Evolutionary conservation across 805 yeast genomes (phyloP), one percentile per base, ranked within the genome.

Genomic region (Wickerhamomyces sydowiorum): DNA sequence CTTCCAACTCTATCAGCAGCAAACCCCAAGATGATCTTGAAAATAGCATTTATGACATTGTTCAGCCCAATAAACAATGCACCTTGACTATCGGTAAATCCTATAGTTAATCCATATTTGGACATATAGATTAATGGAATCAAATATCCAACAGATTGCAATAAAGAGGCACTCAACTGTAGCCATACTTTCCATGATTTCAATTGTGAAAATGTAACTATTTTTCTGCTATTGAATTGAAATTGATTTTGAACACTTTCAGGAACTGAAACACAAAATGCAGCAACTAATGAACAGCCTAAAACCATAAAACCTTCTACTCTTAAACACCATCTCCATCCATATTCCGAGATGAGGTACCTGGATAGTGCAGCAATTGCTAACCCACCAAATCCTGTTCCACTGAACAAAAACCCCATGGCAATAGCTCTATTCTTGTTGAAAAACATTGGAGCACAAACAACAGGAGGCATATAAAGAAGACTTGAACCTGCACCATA

Each of bases 1-100:
- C 64, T 59, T 4, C 77, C 76, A 20, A 60, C 41, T 25, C 45
- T 48, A 49, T 72, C 77, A 4, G 75, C 70, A 10, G 56, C 42
- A 32, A 53, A 49, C 2, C 74, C 74, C 9, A 73, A 66, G 3
- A 69, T 31, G 15, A 56, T 31, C 32, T 56, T 56, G 30, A 50
- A 50, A 12, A 52, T 30, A 1, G 61, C 68, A 47, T 65, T 65
- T 32, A 63, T 50, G 19, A 55, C 60, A 42, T 65, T 64, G 47
- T 64, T 64, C 14, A 63, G 29, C 5, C 62, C 67, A 42, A 65
- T 65, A 36, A 65, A 63, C 9, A 53, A 41, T 2, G 69, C 67
- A 7, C 68, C 67, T 36, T 60, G 59, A 10, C 36, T 42, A 13
- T 49, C 43, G 3, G 56, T 41, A 43, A 57, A 63, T 3, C 65